Evolutionary conservation across 2,329 filamentous ascomycete genomes (phyloP).

Genomic region (Fusarium tupiense): DNA sequence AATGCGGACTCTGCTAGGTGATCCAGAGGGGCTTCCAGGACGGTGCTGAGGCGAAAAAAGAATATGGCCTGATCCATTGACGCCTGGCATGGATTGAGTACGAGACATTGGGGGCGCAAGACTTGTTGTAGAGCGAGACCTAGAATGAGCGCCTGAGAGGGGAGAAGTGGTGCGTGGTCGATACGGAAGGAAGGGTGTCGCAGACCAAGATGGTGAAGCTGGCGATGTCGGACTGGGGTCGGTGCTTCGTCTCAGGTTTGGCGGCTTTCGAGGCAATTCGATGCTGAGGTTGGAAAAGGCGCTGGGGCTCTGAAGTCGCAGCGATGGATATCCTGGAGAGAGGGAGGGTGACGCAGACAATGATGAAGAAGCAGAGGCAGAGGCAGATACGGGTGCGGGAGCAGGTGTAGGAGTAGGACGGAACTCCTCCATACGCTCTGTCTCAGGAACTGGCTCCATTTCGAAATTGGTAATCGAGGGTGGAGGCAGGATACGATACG

Average conservation of each 20-base stretch:
- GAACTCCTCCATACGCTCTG: constrained; percentile 74
- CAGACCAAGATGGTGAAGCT: constrained; percentile 58
- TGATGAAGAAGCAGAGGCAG: constrained; percentile 43
- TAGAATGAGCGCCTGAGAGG: constrained; percentile 64
- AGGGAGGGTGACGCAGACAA: constrained; percentile 51
- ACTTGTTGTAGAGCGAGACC: constrained; percentile 67
- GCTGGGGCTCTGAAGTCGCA: constrained; percentile 59
- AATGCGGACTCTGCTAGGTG: constrained; percentile 61
- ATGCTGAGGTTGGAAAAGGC: constrained; percentile 52
- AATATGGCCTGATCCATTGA: constrained; percentile 68
- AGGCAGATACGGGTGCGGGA: constrained; percentile 55
- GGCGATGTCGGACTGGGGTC: constrained; percentile 66
- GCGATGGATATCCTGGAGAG: constrained; percentile 63
- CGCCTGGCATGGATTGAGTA: constrained; percentile 71
- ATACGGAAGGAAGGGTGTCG: constrained; percentile 61
- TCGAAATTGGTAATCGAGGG: constrained; percentile 39
- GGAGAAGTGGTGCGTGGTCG: constrained; percentile 71
- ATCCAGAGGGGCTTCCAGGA: constrained; percentile 64
- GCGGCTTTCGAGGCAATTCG: constrained; percentile 61
- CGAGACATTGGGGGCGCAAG: constrained; percentile 67
- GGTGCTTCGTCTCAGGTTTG: constrained; percentile 65
- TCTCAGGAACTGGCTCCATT: constrained; percentile 76
- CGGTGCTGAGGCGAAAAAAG: constrained; percentile 64
- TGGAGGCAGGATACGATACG: constrained; percentile 17
- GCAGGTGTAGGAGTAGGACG: constrained; percentile 66